Percentiles rank a stretch among this genome's conserved stretches.
Evolutionary conservation across 306 rosid species (phyloP).

Genomic region (Vigna mungo): DNA sequence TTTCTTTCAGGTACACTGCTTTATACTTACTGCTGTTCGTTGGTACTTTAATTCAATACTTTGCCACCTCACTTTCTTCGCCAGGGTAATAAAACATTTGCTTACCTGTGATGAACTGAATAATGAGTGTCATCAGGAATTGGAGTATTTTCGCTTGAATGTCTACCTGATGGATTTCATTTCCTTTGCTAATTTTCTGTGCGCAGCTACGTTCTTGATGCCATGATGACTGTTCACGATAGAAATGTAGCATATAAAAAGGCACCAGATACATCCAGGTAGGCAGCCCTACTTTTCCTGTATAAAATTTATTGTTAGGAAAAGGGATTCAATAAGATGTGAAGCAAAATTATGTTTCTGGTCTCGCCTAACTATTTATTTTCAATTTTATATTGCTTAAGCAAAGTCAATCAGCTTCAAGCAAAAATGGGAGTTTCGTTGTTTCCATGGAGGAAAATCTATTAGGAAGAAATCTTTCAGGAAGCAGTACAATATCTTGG

Average conservation of each 20-base stretch:
- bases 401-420: slow-evolving; percentile 95
- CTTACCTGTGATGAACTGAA: slow-evolving; percentile 28
- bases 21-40: slow-evolving; percentile 71
- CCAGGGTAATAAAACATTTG: slow-evolving; percentile 76
- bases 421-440: slow-evolving; percentile 68
- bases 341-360: slow-evolving; percentile 37
- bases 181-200: slow-evolving; percentile 21
- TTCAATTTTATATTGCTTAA: slow-evolving; percentile 63
- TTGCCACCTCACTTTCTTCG: slow-evolving; percentile 75
- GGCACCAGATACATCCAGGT: slow-evolving; percentile 63
- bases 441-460: slow-evolving; percentile 62
- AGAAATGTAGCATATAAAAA: slow-evolving; percentile 50
- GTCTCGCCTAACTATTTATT: slow-evolving; percentile 52
- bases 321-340: slow-evolving; percentile 25
- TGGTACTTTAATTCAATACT: slow-evolving; percentile 78
- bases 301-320: slow-evolving; percentile 33
- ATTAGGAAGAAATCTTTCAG: slow-evolving; percentile 51
- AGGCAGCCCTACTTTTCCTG: slow-evolving; percentile 44
- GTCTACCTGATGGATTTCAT: slow-evolving; percentile 38
- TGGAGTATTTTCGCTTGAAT: slow-evolving; percentile 1
- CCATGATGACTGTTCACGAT: slow-evolving; percentile 65
- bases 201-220: slow-evolving; percentile 79
- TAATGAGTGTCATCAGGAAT: slow-evolving; percentile 32
- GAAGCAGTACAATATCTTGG: slow-evolving; percentile 65
- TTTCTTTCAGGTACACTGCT: slow-evolving; percentile 72